phyloP scores from a whole-genome alignment of 2,329 filamentous ascomycete genomes.

The Ophiostoma sp. region DNA sequence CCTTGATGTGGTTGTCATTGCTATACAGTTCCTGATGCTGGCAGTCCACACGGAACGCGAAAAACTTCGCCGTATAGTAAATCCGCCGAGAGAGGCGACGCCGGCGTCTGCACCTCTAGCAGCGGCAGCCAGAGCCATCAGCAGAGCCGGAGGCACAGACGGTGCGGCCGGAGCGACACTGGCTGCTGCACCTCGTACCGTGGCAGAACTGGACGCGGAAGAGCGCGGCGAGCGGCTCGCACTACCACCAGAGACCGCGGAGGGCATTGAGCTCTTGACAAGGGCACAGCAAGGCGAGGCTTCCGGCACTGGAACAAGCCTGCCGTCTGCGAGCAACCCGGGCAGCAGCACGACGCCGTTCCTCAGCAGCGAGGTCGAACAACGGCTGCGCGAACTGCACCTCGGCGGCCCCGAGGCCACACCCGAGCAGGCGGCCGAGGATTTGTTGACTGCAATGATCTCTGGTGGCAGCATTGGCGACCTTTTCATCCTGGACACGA shows the following conservation, averaged over 20 bases:
- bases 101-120: slow-evolving; percentile 22
- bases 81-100: slow-evolving; percentile 29
- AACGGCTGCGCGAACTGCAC: slow-evolving; percentile 16
- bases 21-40: slow-evolving; percentile 59
- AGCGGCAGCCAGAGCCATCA: slow-evolving; percentile 32
- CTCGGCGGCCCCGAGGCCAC: slow-evolving; percentile 24
- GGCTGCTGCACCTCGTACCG: slow-evolving; percentile 30
- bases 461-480: slow-evolving; percentile 52
- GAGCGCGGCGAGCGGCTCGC: slow-evolving; percentile 14
- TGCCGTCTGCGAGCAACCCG: background rate
- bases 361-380: slow-evolving; percentile 24
- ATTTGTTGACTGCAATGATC: slow-evolving; percentile 44
- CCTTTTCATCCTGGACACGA: slow-evolving; percentile 48
- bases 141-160: slow-evolving; percentile 26
- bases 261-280: slow-evolving; percentile 42
- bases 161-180: slow-evolving; percentile 20
- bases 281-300: background rate
- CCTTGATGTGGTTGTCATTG: slow-evolving; percentile 51
- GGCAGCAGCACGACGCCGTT: slow-evolving; percentile 1
- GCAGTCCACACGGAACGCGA: slow-evolving; percentile 57
- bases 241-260: slow-evolving; percentile 35
- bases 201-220: slow-evolving; percentile 23
- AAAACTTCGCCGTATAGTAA: slow-evolving; percentile 46
- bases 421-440: slow-evolving; percentile 33
- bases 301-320: background rate